Evolutionary conservation across 169 alveolate genomes (phyloP).

Genomic region (Plasmodium ovale): DNA sequence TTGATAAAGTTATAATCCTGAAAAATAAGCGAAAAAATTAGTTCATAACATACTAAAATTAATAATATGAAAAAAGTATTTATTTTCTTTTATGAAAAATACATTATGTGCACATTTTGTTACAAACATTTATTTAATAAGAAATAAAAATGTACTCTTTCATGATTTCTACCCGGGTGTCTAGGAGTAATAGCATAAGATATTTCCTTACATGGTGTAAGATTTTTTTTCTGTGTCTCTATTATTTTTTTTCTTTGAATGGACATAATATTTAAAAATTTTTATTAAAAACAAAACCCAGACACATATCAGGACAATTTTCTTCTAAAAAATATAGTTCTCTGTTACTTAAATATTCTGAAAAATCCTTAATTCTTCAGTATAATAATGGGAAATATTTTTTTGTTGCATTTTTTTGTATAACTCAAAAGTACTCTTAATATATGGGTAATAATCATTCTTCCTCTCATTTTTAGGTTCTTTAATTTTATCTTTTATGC

Average conservation of each 20-base stretch:
- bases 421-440: not conserved
- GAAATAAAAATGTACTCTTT: not conserved
- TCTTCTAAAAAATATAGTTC: not conserved
- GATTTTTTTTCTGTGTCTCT: not conserved
- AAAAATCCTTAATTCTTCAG: not conserved
- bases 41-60: too few species aligned
- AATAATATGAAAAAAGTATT: too few species aligned
- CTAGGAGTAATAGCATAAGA: not conserved
- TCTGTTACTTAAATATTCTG: not conserved
- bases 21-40: too few species aligned
- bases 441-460: not conserved
- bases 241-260: too few species aligned
- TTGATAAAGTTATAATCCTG: not conserved
- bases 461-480: not conserved
- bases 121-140: too few species aligned
- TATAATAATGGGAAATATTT: too few species aligned
- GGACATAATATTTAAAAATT: not conserved
- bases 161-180: not conserved
- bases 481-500: too few species aligned
- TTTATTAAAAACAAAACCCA: too few species aligned
- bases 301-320: not conserved
- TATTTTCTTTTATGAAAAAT: too few species aligned
- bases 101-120: too few species aligned
- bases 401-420: not conserved
- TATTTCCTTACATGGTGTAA: not conserved